These are phyloP conservation scores for Cubamyces sp. DNA, from an alignment of 768 basidiomycete genomes.

Conservation along the genomic window DNA sequence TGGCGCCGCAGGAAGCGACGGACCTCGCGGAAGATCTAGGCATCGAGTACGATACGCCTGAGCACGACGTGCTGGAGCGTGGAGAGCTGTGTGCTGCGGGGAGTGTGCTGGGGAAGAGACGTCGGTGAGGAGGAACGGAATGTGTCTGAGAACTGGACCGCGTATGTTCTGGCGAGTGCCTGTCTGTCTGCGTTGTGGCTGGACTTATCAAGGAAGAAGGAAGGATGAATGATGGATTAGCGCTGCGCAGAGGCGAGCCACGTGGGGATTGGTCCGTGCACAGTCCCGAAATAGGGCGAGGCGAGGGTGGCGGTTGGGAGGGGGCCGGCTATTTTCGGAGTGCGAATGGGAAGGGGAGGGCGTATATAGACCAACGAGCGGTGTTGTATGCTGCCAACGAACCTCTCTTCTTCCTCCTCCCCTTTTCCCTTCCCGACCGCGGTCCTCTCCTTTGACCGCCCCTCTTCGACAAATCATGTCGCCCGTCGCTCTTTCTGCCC, in stretches of 20 bases:
- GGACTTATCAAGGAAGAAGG: neutral
- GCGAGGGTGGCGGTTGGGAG: constrained; percentile 2
- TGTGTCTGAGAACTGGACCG: neutral
- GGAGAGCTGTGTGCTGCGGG: constrained; percentile 55
- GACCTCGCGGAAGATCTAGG: constrained; percentile 80
- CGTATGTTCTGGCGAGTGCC: too few species aligned
- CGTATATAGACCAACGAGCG: constrained; percentile 26
- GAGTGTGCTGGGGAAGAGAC: constrained; percentile 32
- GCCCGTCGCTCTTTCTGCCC: constrained; percentile 41
- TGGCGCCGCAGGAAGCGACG: constrained; percentile 66
- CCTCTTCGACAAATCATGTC: constrained; percentile 33
- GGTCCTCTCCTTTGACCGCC: constrained; percentile 18
- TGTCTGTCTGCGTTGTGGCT: neutral
- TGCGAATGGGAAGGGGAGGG: constrained; percentile 11
- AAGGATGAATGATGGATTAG: neutral
- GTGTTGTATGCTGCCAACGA: constrained; percentile 14
- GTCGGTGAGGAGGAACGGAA: constrained; percentile 15
- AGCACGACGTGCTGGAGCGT: constrained; percentile 68
- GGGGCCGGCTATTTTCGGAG: constrained; percentile 22
- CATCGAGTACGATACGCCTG: constrained; percentile 75
- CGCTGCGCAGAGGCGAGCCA: neutral
- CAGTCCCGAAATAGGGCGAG: constrained; percentile 8
- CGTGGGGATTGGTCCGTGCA: constrained; percentile 19
- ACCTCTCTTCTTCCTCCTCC: constrained; percentile 17
- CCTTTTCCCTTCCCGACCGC: constrained; percentile 18